Conservation (phyloP, 2,329 filamentous ascomycete genomes). For the Fusarium camptoceras region DNA sequence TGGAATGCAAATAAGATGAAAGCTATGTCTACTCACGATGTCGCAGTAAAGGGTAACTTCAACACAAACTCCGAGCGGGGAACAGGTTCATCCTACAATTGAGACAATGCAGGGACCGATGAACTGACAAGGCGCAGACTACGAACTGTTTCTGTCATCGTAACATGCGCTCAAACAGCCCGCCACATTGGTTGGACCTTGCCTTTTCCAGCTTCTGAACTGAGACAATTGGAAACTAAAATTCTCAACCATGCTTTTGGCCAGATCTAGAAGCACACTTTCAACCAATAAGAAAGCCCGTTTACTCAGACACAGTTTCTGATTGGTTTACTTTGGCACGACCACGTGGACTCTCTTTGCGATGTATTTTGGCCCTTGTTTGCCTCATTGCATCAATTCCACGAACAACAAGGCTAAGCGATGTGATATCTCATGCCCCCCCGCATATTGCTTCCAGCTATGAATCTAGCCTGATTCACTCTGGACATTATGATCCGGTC, state of each 20-base stretch:
- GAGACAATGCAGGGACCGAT: not conserved
- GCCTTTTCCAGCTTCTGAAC: not conserved
- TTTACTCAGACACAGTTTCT: not conserved
- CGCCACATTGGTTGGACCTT: not conserved
- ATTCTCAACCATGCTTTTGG: not conserved
- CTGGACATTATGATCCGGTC: not conserved
- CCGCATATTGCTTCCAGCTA: not conserved
- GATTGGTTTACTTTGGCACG: not conserved
- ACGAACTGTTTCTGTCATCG: not conserved
- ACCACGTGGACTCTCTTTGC: not conserved
- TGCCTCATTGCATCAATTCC: too few species aligned
- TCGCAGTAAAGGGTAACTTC: too few species aligned
- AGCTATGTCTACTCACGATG: too few species aligned
- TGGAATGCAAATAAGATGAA: too few species aligned
- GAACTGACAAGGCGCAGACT: not conserved
- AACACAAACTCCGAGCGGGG: too few species aligned
- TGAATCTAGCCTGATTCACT: not conserved
- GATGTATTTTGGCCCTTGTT: too few species aligned
- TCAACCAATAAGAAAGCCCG: not conserved
- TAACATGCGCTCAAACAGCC: not conserved
- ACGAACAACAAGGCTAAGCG: not conserved
- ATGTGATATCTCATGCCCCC: not conserved
- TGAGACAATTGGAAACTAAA: not conserved
- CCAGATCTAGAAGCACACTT: not conserved
- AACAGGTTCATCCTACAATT: too few species aligned